phyloP scores from a whole-genome alignment of 2,329 filamentous ascomycete species.

The Penicillium sp. region DNA sequence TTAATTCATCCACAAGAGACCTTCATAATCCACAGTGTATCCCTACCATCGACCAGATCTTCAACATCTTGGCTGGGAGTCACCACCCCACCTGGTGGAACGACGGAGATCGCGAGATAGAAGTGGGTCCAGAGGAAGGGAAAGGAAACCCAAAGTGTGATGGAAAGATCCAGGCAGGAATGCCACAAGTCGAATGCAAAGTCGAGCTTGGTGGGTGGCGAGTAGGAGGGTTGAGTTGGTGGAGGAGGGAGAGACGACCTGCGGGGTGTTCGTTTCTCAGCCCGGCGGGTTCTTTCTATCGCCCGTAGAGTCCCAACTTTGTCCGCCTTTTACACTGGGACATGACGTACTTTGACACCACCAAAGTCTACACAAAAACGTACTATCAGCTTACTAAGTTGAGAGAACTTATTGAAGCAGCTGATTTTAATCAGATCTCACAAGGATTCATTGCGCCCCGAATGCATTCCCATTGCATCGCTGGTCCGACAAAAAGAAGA shows the following conservation, averaged over 20 bases:
- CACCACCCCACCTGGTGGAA: conserved; percentile 31
- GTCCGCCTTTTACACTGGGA: conserved; percentile 6
- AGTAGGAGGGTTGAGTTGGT: background rate
- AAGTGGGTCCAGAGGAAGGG: background rate
- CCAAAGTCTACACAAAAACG: background rate
- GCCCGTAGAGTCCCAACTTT: background rate
- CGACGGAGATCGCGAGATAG: conserved; percentile 1
- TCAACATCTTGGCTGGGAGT: conserved; percentile 75
- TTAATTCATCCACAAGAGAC: background rate
- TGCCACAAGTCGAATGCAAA: conserved; percentile 3
- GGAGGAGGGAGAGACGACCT: conserved; percentile 3
- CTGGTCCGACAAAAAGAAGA: conserved; percentile 28
- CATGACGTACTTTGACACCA: conserved; percentile 13
- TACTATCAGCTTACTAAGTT: background rate
- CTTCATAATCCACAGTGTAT: conserved; percentile 8
- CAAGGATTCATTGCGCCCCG: conserved; percentile 30
- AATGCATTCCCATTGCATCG: conserved; percentile 36
- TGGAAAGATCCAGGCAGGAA: background rate
- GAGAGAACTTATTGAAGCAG: background rate
- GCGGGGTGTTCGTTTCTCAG: conserved; percentile 3
- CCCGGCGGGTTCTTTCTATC: conserved; percentile 9
- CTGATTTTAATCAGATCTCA: conserved; percentile 14
- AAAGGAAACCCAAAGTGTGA: background rate
- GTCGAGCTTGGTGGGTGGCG: conserved; percentile 4
- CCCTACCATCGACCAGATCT: conserved; percentile 98